Percentiles rank a stretch among this genome's conserved stretches.
Evolutionary conservation across 2,329 filamentous ascomycete species (phyloP).

Genomic region (Fragosphaeria purpurea): DNA sequence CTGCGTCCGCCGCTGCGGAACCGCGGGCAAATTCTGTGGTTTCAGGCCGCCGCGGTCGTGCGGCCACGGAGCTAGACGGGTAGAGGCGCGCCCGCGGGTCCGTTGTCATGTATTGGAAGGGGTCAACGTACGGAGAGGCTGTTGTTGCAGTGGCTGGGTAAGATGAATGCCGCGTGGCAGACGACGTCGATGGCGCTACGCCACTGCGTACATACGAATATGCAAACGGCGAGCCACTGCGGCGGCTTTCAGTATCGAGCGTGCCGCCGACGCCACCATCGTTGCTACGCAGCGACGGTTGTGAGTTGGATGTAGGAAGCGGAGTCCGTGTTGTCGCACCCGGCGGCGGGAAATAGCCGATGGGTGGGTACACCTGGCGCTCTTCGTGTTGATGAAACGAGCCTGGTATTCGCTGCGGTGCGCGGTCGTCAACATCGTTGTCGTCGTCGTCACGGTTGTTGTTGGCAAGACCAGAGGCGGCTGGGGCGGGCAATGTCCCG

Average conservation of each 20-base stretch:
- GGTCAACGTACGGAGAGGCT: slow-evolving; percentile 26
- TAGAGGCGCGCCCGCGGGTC: slow-evolving; percentile 30
- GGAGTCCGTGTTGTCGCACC: slow-evolving; percentile 12
- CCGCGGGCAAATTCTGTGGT: slow-evolving; percentile 2
- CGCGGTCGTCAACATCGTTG: slow-evolving; percentile 16
- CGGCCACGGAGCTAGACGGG: slow-evolving; percentile 21
- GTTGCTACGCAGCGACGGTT: slow-evolving; percentile 21
- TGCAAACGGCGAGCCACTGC: slow-evolving; percentile 32
- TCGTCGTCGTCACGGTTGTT: no score
- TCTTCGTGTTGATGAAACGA: slow-evolving; percentile 25
- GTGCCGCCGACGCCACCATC: slow-evolving; percentile 18
- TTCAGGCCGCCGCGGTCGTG: slow-evolving; percentile 22
- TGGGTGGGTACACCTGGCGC: slow-evolving; percentile 31
- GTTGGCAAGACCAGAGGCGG: slow-evolving; percentile 13
- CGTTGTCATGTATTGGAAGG: slow-evolving; percentile 43
- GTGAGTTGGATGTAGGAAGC: slow-evolving; percentile 18
- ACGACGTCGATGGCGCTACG: slow-evolving; percentile 11
- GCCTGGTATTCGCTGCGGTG: slow-evolving; percentile 26
- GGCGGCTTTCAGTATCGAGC: slow-evolving; percentile 20
- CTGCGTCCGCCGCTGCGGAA: slow-evolving; percentile 11
- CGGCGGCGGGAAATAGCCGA: slow-evolving; percentile 43
- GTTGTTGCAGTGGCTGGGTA: slow-evolving; percentile 27
- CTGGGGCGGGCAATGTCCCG: slow-evolving; percentile 14
- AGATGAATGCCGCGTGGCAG: slow-evolving; percentile 32
- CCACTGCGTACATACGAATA: slow-evolving; percentile 33